Conservation (phyloP, 192 early-diverging fungal genomes). For the Rhizoclosmatium sp. region DNA sequence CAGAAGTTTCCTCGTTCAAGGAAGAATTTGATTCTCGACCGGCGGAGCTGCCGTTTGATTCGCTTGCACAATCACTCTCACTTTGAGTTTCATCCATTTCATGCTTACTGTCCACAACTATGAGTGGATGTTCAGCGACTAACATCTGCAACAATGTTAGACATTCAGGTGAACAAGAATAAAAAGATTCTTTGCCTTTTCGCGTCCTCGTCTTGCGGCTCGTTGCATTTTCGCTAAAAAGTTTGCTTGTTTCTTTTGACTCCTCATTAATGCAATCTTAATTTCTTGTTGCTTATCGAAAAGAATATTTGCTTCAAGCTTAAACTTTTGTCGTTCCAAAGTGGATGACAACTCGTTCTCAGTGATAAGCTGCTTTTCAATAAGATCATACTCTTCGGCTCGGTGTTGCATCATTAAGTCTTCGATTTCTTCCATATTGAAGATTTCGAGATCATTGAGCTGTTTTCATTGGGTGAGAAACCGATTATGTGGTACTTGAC, state of each 20-base stretch:
- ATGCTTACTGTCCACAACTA: slow-evolving; percentile 10
- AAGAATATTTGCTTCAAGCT: slow-evolving; percentile 15
- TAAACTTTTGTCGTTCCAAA: slow-evolving; percentile 13
- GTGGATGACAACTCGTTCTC: slow-evolving; percentile 6
- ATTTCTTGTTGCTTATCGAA: slow-evolving; percentile 26
- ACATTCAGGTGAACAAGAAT: neutral
- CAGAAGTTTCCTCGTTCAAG: slow-evolving; percentile 3
- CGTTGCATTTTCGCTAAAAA: slow-evolving; percentile 23
- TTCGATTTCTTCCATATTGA: slow-evolving; percentile 31
- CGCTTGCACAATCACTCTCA: neutral
- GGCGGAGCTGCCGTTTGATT: slow-evolving; percentile 3
- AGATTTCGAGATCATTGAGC: slow-evolving; percentile 40
- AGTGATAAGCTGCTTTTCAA: slow-evolving; percentile 18
- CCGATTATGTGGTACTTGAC: neutral
- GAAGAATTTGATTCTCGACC: neutral
- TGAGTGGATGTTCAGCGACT: slow-evolving; percentile 35
- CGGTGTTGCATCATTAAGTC: slow-evolving; percentile 20
- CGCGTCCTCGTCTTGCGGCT: slow-evolving; percentile 18
- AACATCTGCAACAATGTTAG: slow-evolving; percentile 9
- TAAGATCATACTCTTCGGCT: slow-evolving; percentile 31
- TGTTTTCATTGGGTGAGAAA: slow-evolving; percentile 6
- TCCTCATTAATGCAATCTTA: neutral
- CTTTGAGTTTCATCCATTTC: neutral
- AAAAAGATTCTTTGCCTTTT: slow-evolving; percentile 26
- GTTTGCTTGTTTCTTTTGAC: slow-evolving; percentile 28